Evolutionary conservation across 495 filamentous ascomycete genomes (phyloP).

Genomic region (Penicillium coffeae): DNA sequence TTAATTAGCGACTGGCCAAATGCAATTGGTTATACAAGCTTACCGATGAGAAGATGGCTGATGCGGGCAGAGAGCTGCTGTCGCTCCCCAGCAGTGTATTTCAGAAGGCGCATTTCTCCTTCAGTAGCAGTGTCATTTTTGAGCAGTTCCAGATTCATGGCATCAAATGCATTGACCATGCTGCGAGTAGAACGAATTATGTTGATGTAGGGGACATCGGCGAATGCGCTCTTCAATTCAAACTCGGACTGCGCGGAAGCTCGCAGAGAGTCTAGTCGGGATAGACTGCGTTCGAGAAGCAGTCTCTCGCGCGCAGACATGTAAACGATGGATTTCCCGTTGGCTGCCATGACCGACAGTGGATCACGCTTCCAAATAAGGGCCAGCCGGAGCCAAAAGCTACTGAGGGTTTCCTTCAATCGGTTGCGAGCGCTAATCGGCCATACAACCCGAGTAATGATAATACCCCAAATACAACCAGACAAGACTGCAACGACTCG

Average conservation of each 20-base stretch:
- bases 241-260: constrained; percentile 75
- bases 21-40: too few relatives aligned
- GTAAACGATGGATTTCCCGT: constrained; percentile 53
- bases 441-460: constrained; percentile 88
- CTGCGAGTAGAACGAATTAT: constrained; percentile 74
- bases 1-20: background rate
- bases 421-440: constrained; percentile 84
- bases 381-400: constrained; percentile 91
- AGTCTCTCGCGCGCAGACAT: constrained; percentile 81
- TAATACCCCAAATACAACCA: constrained; percentile 87
- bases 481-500: constrained; percentile 82
- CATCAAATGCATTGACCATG: constrained; percentile 88
- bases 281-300: constrained; percentile 57
- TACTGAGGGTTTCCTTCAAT: constrained; percentile 77
- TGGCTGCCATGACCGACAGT: constrained; percentile 63
- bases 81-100: constrained; percentile 76
- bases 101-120: constrained; percentile 74
- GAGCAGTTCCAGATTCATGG: constrained; percentile 88
- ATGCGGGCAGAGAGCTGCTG: constrained; percentile 77
- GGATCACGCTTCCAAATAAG: constrained; percentile 97
- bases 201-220: constrained; percentile 59
- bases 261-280: constrained; percentile 67
- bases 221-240: constrained; percentile 80
- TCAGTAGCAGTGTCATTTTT: constrained; percentile 72
- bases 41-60: constrained; percentile 85